phyloP scores from a whole-genome alignment of 1,284 basidiomycete genomes.

The Puccinia horiana region DNA sequence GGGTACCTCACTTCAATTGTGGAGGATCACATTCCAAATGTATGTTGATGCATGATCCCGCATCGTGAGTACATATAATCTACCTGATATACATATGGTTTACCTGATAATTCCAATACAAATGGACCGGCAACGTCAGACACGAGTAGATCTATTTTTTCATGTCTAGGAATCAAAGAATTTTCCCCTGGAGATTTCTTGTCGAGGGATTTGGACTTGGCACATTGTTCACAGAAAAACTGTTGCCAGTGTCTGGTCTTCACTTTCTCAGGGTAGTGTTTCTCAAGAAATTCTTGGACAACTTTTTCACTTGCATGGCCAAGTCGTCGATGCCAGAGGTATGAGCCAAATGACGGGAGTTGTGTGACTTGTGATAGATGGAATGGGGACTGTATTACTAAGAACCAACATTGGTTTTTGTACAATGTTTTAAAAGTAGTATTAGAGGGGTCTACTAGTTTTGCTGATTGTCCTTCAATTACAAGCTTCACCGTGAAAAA shows the following conservation, averaged over 20 bases:
- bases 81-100: background rate
- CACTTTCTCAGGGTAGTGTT: background rate
- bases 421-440: background rate
- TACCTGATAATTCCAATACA: background rate
- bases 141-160: conserved; percentile 7
- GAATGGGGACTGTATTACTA: background rate
- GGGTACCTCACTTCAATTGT: background rate
- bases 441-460: too few species aligned
- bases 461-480: too few species aligned
- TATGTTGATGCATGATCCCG: conserved; percentile 16
- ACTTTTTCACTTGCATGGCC: background rate
- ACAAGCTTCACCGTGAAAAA: too few species aligned
- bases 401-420: conserved; percentile 11
- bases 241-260: background rate
- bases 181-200: background rate
- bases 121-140: conserved; percentile 3
- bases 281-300: background rate
- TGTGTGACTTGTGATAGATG: background rate
- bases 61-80: background rate
- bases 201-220: background rate
- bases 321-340: conserved; percentile 1
- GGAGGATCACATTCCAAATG: background rate
- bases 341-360: background rate
- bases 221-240: conserved; percentile 25
- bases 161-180: background rate